phyloP scores from a whole-genome alignment of 2,329 filamentous ascomycete genomes.

The Sphaerulina vaccinii region DNA sequence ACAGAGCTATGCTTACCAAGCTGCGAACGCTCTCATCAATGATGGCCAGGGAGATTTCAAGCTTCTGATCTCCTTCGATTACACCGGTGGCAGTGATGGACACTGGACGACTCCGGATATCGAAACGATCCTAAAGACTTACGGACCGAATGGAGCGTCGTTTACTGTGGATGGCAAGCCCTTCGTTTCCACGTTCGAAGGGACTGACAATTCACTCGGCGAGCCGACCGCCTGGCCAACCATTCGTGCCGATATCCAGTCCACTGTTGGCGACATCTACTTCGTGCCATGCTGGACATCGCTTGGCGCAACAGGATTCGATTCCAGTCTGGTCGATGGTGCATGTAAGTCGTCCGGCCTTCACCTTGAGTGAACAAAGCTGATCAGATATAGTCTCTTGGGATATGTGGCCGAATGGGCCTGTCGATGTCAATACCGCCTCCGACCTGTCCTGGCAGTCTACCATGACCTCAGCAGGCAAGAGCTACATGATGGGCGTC shows the following conservation, averaged over 20 bases:
- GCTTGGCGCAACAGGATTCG: constrained; percentile 34
- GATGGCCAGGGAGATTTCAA: constrained; percentile 43
- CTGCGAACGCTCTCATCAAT: constrained; percentile 15
- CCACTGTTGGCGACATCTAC: constrained; percentile 38
- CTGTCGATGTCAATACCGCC: constrained; percentile 51
- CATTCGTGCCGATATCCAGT: constrained; percentile 45
- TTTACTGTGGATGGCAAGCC: constrained; percentile 51
- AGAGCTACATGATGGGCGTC: constrained; percentile 51
- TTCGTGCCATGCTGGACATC: constrained; percentile 52
- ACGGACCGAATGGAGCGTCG: constrained; percentile 46
- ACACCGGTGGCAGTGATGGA: constrained; percentile 46
- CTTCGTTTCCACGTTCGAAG: constrained; percentile 56
- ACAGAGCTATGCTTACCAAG: constrained; percentile 45
- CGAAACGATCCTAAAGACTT: constrained; percentile 49
- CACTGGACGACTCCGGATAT: constrained; percentile 36
- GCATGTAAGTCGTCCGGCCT: constrained; percentile 45
- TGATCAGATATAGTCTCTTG: constrained; percentile 41
- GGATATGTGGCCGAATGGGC: constrained; percentile 51
- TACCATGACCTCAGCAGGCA: constrained; percentile 38
- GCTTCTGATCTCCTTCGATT: constrained; percentile 58
- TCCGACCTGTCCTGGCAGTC: constrained; percentile 45
- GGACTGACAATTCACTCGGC: constrained; percentile 1
- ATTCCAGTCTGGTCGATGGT: constrained; percentile 41
- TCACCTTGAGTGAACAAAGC: too few relatives aligned
- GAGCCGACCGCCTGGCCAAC: constrained; percentile 10